phyloP scores from a whole-genome alignment of 495 filamentous ascomycete genomes.

The Penicillium desertorum region DNA sequence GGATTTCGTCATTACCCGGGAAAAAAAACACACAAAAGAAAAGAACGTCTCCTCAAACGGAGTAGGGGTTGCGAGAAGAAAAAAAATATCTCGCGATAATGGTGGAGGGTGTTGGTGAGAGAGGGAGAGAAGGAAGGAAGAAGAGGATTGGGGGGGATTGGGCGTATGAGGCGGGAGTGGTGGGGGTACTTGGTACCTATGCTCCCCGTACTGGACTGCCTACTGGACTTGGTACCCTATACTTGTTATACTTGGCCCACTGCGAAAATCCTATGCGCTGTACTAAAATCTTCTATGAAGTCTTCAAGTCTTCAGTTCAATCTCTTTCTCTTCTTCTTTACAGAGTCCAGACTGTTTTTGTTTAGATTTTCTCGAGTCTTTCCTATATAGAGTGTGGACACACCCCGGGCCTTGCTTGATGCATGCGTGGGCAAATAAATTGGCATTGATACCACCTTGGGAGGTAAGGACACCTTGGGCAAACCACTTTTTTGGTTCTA shows the following conservation, averaged over 20 bases:
- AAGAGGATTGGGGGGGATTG: conserved; percentile 19
- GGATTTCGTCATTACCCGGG: conserved; percentile 28
- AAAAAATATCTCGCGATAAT: conserved; percentile 18
- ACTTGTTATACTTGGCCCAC: conserved; percentile 16
- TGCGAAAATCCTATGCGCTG: conserved; percentile 20
- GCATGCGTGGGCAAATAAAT: conserved; percentile 18
- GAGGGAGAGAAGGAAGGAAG: conserved; percentile 15
- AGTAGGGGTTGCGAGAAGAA: conserved; percentile 18
- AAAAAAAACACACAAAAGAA: conserved; percentile 24
- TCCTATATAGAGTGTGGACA: conserved; percentile 16
- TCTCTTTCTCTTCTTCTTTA: not conserved
- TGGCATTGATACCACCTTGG: not conserved
- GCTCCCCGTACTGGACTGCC: not conserved
- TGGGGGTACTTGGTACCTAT: conserved; percentile 20
- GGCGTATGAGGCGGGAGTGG: conserved; percentile 20
- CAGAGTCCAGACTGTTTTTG: conserved; percentile 14
- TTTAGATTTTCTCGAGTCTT: conserved; percentile 32
- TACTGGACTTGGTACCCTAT: conserved; percentile 13
- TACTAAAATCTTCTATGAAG: conserved; percentile 8
- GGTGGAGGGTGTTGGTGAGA: conserved; percentile 19
- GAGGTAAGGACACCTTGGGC: conserved; percentile 5
- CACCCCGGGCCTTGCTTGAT: conserved; percentile 27
- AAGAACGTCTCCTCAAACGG: conserved; percentile 20
- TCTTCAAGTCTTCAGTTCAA: not conserved
- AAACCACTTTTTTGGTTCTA: not conserved